A percentile compares a stretch with the other conserved stretches of the same genome.
Evolutionary conservation across 202 grass and related monocot genomes (phyloP).

Genomic region (Dendrocalamus latiflorus): DNA sequence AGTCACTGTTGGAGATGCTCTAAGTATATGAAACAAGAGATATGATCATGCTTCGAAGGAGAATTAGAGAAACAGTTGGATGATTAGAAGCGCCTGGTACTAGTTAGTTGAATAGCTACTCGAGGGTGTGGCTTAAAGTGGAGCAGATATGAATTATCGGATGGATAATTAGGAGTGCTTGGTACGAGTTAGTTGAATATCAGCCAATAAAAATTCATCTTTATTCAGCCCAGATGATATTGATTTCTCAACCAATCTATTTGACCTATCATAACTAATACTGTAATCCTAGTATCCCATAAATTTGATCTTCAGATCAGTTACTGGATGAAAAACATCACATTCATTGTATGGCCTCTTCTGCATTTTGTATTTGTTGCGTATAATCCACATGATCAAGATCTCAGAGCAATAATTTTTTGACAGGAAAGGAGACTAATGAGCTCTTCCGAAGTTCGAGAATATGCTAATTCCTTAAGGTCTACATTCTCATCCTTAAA

Average conservation of each 20-base stretch:
- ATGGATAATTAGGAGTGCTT: not conserved
- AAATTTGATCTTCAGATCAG: not conserved
- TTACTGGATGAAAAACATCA: not conserved
- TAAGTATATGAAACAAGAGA: not conserved
- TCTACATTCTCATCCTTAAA: conserved; percentile 78
- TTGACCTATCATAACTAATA: conserved; percentile 22
- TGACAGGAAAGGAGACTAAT: conserved; percentile 65
- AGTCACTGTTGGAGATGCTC: too few relatives aligned
- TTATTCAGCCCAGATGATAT: not conserved
- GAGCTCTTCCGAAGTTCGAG: conserved; percentile 49
- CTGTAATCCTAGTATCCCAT: not conserved
- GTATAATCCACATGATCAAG: not conserved
- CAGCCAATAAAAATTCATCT: not conserved
- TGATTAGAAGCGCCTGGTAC: not conserved
- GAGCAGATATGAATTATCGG: not conserved
- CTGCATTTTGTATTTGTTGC: not conserved
- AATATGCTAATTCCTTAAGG: conserved; percentile 64
- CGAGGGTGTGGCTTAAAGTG: not conserved
- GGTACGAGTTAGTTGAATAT: not conserved
- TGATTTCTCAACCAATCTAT: conserved; percentile 36
- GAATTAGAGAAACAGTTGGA: not conserved
- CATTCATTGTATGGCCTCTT: not conserved
- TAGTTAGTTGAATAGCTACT: not conserved
- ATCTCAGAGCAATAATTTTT: not conserved
- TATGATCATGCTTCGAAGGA: not conserved